phyloP scores from a whole-genome alignment of 106 monocot genomes.

The Apostasia ramifera region DNA sequence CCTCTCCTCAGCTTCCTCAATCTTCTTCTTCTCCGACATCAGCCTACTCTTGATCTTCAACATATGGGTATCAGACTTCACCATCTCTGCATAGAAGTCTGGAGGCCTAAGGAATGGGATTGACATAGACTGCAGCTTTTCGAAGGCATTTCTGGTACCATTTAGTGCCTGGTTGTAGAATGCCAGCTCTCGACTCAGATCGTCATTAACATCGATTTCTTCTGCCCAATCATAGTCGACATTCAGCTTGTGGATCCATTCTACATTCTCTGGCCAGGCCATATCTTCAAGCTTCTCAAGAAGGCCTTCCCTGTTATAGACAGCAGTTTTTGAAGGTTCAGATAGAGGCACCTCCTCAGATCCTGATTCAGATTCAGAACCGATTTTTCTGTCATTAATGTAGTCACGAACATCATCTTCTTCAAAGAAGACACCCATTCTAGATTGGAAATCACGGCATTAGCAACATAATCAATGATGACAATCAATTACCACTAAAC shows the following conservation, averaged over 20 bases:
- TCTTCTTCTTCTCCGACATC: conserved; percentile 73
- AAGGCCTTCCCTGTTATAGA: conserved; percentile 77
- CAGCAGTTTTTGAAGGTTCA: conserved; percentile 61
- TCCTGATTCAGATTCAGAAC: conserved; percentile 53
- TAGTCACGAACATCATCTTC: not conserved
- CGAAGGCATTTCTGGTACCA: conserved; percentile 61
- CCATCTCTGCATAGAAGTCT: conserved; percentile 96
- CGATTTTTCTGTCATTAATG: conserved; percentile 13
- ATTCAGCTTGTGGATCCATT: conserved; percentile 75
- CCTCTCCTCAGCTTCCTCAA: conserved; percentile 88
- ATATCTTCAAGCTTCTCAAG: conserved; percentile 90
- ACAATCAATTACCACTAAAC: too few relatives aligned
- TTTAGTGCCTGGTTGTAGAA: conserved; percentile 85
- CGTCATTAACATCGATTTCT: conserved; percentile 74
- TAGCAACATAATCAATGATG: not conserved
- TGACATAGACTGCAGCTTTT: conserved; percentile 46
- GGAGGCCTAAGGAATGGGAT: conserved; percentile 77
- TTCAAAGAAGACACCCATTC: not conserved
- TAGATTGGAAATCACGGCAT: not conserved
- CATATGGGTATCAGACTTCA: conserved; percentile 84
- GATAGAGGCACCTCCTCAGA: conserved; percentile 32
- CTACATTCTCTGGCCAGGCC: conserved; percentile 60
- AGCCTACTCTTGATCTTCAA: conserved; percentile 80
- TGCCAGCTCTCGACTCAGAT: conserved; percentile 73
- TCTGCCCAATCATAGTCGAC: conserved; percentile 37